Conservation (phyloP, 148 eudicot species). For the Rhododendron griersonianum region DNA sequence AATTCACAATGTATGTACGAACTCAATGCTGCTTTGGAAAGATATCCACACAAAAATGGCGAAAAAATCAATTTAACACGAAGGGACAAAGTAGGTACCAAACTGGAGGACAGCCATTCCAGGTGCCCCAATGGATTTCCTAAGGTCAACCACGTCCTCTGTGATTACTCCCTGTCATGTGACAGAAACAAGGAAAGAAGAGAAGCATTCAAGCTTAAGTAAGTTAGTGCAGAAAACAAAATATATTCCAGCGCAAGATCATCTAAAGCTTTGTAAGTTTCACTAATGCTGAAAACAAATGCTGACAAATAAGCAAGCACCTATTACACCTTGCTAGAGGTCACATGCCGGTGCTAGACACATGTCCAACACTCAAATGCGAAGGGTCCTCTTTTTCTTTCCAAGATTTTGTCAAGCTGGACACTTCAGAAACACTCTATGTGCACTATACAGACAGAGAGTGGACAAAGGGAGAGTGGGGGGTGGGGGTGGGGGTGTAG, state of each 20-base stretch:
- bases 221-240: not conserved
- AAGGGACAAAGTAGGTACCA: constrained; percentile 45
- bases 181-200: not conserved
- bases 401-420: not conserved
- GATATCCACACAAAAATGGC: not conserved
- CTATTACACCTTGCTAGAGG: not conserved
- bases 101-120: constrained; percentile 99
- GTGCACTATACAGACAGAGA: not conserved
- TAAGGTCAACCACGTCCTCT: constrained; percentile 84
- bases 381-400: not conserved
- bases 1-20: not conserved
- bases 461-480: not conserved
- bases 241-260: not conserved
- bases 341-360: not conserved
- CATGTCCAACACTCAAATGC: not conserved
- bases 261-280: not conserved
- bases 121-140: constrained; percentile 92
- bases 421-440: not conserved
- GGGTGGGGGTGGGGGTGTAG: too few relatives aligned
- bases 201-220: not conserved
- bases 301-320: not conserved
- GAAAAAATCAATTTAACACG: not conserved
- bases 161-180: constrained; percentile 85
- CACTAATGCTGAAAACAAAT: not conserved
- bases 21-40: not conserved